A percentile compares a stretch with the other conserved stretches of the same genome.
Conservation (phyloP, 495 filamentous ascomycete genomes). For the Trichodelitschia bisporula region DNA sequence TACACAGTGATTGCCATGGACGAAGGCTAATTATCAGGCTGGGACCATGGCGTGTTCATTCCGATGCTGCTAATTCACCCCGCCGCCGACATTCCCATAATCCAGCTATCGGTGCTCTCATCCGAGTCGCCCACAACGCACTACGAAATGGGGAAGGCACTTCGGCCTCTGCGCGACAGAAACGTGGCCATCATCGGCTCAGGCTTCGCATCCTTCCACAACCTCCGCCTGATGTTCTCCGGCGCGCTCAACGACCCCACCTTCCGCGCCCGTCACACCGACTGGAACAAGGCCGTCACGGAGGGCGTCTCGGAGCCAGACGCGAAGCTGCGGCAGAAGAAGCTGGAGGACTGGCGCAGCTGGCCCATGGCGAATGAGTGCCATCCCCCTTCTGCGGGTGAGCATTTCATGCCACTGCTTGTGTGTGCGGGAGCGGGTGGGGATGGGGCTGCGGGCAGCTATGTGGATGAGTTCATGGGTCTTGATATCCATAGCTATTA, state of each 20-base stretch:
- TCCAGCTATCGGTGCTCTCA: conserved; percentile 13
- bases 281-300: conserved; percentile 9
- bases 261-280: conserved; percentile 8
- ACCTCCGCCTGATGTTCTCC: conserved; percentile 11
- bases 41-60: conserved; percentile 20
- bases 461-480: conserved; percentile 15
- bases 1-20: too few relatives aligned
- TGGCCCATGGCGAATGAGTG: conserved; percentile 12
- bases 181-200: conserved; percentile 15
- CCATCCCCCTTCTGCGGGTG: conserved; percentile 12
- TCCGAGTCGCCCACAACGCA: conserved; percentile 11
- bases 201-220: conserved; percentile 14
- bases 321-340: conserved; percentile 5
- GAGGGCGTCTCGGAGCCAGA: conserved; percentile 7
- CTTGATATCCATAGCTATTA: conserved; percentile 17
- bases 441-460: conserved; percentile 11
- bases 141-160: conserved; percentile 12
- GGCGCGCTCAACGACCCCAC: conserved; percentile 3
- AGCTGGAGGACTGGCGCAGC: conserved; percentile 10
- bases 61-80: conserved; percentile 14
- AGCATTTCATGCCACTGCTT: conserved; percentile 15
- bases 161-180: conserved; percentile 7
- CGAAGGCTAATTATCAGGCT: conserved; percentile 6
- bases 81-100: conserved; percentile 11
- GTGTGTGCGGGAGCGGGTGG: conserved; percentile 13